Evolutionary conservation across 805 yeast species (phyloP).

Genomic region (Novakomyces olei): DNA sequence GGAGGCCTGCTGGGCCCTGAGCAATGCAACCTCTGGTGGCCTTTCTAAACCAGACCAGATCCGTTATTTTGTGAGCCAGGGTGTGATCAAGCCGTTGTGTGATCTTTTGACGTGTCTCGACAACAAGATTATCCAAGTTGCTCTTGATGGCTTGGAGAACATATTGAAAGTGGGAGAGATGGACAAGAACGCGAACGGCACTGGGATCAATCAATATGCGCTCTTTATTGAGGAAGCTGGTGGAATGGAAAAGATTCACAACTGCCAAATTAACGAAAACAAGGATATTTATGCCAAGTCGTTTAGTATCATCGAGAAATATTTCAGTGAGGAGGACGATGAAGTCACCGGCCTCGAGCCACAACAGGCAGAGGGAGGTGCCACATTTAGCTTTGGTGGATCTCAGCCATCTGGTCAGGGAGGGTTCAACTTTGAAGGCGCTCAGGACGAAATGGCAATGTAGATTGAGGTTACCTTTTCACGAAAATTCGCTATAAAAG

Average conservation of each 20-base stretch:
- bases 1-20: slow-evolving; percentile 99
- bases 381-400: slow-evolving; percentile 69
- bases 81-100: slow-evolving; percentile 92
- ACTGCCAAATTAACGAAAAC: slow-evolving; percentile 77
- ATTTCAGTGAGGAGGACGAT: slow-evolving; percentile 66
- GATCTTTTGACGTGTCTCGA: slow-evolving; percentile 77
- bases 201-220: slow-evolving; percentile 63
- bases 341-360: slow-evolving; percentile 43
- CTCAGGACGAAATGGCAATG: slow-evolving; percentile 3
- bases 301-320: slow-evolving; percentile 69
- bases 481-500: no score
- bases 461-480: no score
- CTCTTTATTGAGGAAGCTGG: slow-evolving; percentile 92
- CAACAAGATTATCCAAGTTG: slow-evolving; percentile 76
- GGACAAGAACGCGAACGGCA: slow-evolving; percentile 57
- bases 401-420: slow-evolving; percentile 11
- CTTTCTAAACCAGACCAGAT: slow-evolving; percentile 79
- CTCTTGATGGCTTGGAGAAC: slow-evolving; percentile 85
- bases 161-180: slow-evolving; percentile 84
- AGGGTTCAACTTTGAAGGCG: not conserved
- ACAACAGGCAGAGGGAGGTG: slow-evolving; percentile 59
- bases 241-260: slow-evolving; percentile 88
- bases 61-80: slow-evolving; percentile 77
- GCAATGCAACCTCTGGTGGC: slow-evolving; percentile 95
- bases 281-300: slow-evolving; percentile 86